Conservation (phyloP, 1,284 basidiomycete genomes). For the Malassezia globosa region DNA sequence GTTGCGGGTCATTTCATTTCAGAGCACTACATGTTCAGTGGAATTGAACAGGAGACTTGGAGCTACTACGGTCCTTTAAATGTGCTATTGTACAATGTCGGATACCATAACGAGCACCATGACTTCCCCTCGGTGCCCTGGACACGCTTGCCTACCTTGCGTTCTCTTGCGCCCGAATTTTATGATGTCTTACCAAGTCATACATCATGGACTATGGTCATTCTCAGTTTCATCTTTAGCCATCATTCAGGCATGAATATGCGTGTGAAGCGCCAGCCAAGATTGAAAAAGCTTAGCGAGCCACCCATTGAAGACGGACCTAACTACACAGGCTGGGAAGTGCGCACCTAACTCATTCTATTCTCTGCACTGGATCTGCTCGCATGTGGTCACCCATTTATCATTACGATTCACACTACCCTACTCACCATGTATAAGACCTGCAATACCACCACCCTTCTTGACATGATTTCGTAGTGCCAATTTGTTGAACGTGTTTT, state of each 20-base stretch:
- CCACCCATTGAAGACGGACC: constrained; percentile 6
- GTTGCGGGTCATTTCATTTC: constrained; percentile 95
- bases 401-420: too few relatives aligned
- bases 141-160: constrained; percentile 79
- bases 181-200: constrained; percentile 80
- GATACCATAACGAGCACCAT: constrained; percentile 98
- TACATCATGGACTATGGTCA: constrained; percentile 86
- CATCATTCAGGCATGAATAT: constrained; percentile 34
- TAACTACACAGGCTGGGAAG: constrained; percentile 12
- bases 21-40: constrained; percentile 52
- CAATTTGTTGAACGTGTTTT: too few relatives aligned
- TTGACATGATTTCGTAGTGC: too few relatives aligned
- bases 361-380: too few relatives aligned
- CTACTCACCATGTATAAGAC: too few relatives aligned
- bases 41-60: constrained; percentile 72
- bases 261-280: constrained; percentile 27
- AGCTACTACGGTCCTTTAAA: constrained; percentile 92
- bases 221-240: constrained; percentile 77
- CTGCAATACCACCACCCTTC: too few relatives aligned
- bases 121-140: constrained; percentile 93
- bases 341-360: background rate
- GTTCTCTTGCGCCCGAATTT: constrained; percentile 75
- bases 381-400: too few relatives aligned
- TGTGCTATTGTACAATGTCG: constrained; percentile 87
- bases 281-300: background rate